These are phyloP conservation scores for Xylaria grammica DNA, from an alignment of 495 filamentous ascomycete species.

Conservation along the genomic window DNA sequence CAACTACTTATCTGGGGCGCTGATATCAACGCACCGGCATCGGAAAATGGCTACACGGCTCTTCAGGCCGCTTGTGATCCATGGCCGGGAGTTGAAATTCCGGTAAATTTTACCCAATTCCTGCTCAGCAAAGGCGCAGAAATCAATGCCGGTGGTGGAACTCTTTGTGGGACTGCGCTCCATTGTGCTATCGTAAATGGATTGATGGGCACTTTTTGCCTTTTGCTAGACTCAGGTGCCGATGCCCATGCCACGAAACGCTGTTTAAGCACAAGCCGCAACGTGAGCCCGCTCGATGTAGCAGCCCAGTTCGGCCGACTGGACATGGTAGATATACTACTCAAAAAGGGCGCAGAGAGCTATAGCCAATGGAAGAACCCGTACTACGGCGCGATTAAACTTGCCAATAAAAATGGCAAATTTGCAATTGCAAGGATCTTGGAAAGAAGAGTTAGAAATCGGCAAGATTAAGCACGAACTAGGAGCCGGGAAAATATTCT, in stretches of 20 bases:
- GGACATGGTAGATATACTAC: conserved; percentile 12
- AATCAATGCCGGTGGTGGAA: too few species aligned
- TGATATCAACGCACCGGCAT: not conserved
- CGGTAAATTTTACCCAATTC: too few species aligned
- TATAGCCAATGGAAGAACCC: not conserved
- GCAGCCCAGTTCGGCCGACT: not conserved
- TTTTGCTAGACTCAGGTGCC: not conserved
- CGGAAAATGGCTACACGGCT: not conserved
- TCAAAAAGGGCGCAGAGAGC: conserved; percentile 3
- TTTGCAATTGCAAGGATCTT: not conserved
- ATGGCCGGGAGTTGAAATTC: too few species aligned
- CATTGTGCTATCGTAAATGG: not conserved
- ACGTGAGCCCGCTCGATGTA: not conserved
- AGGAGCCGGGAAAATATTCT: not conserved
- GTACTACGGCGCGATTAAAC: not conserved
- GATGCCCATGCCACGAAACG: not conserved
- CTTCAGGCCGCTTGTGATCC: not conserved
- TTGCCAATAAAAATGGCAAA: not conserved
- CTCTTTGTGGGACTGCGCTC: not conserved
- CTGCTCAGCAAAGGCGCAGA: too few species aligned
- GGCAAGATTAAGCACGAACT: not conserved
- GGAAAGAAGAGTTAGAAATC: not conserved
- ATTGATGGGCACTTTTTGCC: not conserved
- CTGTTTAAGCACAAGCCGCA: rapidly evolving
- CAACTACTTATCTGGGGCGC: not conserved